phyloP scores from a whole-genome alignment of 306 rosid genomes.

The Prunus mume region DNA sequence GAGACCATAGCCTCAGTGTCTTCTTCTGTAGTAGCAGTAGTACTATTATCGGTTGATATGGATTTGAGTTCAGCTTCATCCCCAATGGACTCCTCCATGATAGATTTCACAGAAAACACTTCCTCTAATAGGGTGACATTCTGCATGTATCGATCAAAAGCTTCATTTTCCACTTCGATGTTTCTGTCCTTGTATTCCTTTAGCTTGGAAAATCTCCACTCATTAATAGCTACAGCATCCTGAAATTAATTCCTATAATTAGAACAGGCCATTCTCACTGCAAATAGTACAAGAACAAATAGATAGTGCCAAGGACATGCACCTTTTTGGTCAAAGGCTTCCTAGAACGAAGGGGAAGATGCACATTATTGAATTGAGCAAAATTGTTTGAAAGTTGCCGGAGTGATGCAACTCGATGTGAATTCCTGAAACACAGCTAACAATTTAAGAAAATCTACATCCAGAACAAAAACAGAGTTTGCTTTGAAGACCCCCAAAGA shows the following conservation, averaged over 20 bases:
- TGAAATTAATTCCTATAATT: constrained; percentile 40
- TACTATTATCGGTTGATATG: constrained; percentile 30
- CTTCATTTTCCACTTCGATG: constrained; percentile 78
- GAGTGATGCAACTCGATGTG: constrained; percentile 70
- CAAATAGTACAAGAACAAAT: constrained; percentile 10
- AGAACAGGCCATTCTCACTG: constrained; percentile 24
- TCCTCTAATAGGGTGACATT: constrained; percentile 74
- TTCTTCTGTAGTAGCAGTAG: constrained; percentile 40
- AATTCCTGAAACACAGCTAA: constrained; percentile 56
- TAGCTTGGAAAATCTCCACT: constrained; percentile 93
- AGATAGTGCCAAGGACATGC: constrained; percentile 1
- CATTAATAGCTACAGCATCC: constrained; percentile 86
- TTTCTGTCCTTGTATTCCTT: constrained; percentile 69
- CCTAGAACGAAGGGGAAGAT: constrained; percentile 65
- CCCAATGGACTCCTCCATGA: constrained; percentile 30
- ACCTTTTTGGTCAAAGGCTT: constrained; percentile 94
- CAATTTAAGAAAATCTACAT: constrained; percentile 24
- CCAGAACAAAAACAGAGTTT: constrained; percentile 4
- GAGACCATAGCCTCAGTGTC: constrained; percentile 36
- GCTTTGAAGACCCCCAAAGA: neutral
- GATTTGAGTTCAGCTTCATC: constrained; percentile 30
- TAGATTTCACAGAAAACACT: constrained; percentile 59
- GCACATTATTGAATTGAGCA: constrained; percentile 83
- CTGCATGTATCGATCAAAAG: constrained; percentile 88
- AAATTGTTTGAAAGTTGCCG: constrained; percentile 88